Percentiles rank a stretch among this genome's conserved stretches.
These are phyloP conservation scores for Colletotrichum liriopes DNA, from an alignment of 2,329 filamentous ascomycete genomes.

Conservation along the genomic window DNA sequence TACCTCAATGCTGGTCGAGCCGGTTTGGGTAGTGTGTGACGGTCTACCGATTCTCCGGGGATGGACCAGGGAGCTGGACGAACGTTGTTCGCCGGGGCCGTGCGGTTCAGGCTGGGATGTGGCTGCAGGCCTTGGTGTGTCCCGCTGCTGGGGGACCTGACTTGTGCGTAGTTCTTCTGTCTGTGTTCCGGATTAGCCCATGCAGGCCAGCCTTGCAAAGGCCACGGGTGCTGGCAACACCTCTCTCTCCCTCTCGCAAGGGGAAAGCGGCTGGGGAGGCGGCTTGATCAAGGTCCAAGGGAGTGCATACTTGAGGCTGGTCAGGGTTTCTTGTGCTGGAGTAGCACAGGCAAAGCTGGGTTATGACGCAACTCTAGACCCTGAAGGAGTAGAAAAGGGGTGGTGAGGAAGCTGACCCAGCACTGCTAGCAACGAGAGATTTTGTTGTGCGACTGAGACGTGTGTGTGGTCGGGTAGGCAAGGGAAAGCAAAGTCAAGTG, in stretches of 20 bases:
- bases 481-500: constrained; percentile 39
- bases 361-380: constrained; percentile 35
- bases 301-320: constrained; percentile 31
- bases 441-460: constrained; percentile 20
- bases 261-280: constrained; percentile 33
- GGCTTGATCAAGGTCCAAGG: constrained; percentile 32
- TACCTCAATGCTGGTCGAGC: constrained; percentile 25
- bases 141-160: constrained; percentile 38
- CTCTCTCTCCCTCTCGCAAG: constrained; percentile 21
- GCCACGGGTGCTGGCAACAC: constrained; percentile 28
- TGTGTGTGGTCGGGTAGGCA: constrained; percentile 4
- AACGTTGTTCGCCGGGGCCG: constrained; percentile 42
- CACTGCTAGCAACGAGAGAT: constrained; percentile 2
- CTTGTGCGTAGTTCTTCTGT: constrained; percentile 21
- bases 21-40: constrained; percentile 35
- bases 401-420: constrained; percentile 10
- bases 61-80: constrained; percentile 39
- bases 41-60: constrained; percentile 40
- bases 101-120: constrained; percentile 38
- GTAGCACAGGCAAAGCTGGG: constrained; percentile 24
- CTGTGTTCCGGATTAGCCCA: constrained; percentile 43
- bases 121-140: constrained; percentile 36
- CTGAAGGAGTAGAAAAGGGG: constrained; percentile 12
- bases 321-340: constrained; percentile 25
- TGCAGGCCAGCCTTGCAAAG: constrained; percentile 42